Evolutionary conservation across 345 rosid species (phyloP).

Genomic region (Kandelia obovata): DNA sequence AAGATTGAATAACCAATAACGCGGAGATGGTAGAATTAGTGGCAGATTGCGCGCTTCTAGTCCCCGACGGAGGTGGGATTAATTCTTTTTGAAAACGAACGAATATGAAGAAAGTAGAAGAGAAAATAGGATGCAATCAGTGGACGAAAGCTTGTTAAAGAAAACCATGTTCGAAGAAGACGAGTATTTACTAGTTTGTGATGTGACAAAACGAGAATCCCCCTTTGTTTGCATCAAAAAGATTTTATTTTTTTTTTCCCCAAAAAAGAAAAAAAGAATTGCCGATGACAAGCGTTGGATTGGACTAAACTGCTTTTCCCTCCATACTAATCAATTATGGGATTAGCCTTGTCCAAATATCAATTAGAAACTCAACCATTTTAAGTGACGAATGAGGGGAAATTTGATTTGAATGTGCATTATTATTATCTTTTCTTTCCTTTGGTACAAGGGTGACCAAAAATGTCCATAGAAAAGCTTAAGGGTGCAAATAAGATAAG

Average conservation of each 20-base stretch:
- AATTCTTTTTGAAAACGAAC: not conserved
- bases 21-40: not conserved
- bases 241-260: not conserved
- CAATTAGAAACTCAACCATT: not conserved
- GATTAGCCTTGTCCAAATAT: not conserved
- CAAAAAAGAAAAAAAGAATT: not conserved
- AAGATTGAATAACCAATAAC: no score
- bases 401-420: not conserved
- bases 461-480: no score
- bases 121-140: not conserved
- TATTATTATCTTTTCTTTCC: no score
- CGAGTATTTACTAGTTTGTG: not conserved
- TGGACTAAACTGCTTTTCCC: not conserved
- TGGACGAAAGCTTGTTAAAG: slow-evolving; percentile 14
- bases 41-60: not conserved
- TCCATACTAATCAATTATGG: not conserved
- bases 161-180: slow-evolving; percentile 19
- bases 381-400: not conserved
- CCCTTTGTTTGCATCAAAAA: not conserved
- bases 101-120: not conserved
- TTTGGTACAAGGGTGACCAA: no score
- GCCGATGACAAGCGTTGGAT: slow-evolving; percentile 4
- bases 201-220: slow-evolving; percentile 12
- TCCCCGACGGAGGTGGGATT: no score
- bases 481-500: no score